These are phyloP conservation scores for Sparassis latifolia DNA, from an alignment of 1,284 basidiomycete species.

Conservation along the genomic window DNA sequence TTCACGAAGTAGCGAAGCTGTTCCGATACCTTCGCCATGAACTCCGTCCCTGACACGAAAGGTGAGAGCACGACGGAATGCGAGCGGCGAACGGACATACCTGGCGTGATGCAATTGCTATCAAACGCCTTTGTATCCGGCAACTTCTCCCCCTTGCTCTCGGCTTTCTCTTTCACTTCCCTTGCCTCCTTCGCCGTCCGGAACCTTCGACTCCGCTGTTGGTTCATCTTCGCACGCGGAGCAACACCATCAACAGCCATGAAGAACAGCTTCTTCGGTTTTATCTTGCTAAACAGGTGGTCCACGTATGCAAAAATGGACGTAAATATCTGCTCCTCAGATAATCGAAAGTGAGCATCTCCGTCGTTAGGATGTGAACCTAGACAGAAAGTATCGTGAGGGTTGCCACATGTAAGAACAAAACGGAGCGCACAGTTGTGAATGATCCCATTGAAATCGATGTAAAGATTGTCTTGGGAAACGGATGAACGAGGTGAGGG, in stretches of 20 bases:
- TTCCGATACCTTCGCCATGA: constrained; percentile 88
- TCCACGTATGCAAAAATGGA: constrained; percentile 97
- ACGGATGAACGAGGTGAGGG: constrained; percentile 7
- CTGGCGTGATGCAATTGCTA: constrained; percentile 98
- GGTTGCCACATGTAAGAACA: neutral
- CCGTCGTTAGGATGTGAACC: constrained; percentile 92
- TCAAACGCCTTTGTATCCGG: constrained; percentile 95
- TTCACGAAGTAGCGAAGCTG: constrained; percentile 96
- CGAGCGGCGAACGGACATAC: constrained; percentile 37
- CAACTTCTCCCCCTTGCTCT: constrained; percentile 83
- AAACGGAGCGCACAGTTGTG: constrained; percentile 73
- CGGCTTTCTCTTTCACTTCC: constrained; percentile 83
- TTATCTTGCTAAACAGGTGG: constrained; percentile 94
- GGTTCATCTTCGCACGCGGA: constrained; percentile 99
- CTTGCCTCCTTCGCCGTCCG: constrained; percentile 91
- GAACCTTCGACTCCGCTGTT: constrained; percentile 93
- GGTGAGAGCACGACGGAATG: neutral
- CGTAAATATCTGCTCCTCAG: constrained; percentile 96
- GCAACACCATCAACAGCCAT: constrained; percentile 99
- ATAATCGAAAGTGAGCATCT: constrained; percentile 91
- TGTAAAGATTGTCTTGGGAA: constrained; percentile 76
- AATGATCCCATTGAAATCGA: constrained; percentile 98
- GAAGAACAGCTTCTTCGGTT: constrained; percentile 94
- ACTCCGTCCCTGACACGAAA: constrained; percentile 69
- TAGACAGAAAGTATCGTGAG: constrained; percentile 20